phyloP scores from a whole-genome alignment of 1,139 yeast genomes.

The Kodamaea arcana region DNA sequence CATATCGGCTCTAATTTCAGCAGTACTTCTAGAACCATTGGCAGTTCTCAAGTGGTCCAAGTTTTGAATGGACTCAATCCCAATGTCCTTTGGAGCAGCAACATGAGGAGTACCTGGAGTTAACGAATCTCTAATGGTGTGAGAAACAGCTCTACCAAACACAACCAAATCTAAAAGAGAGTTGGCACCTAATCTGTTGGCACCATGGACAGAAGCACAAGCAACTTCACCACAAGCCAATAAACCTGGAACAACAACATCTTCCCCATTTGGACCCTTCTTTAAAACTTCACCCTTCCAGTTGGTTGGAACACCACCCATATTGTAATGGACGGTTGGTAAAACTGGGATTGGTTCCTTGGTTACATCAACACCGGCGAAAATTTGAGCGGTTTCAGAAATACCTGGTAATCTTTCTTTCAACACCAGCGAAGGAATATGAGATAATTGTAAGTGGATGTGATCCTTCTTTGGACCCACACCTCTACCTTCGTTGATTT shows the following conservation, averaged over 20 bases:
- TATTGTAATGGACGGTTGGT: constrained; percentile 98
- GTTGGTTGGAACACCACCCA: constrained; percentile 99
- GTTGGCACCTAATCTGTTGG: constrained; percentile 98
- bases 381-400: constrained; percentile 96
- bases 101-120: constrained; percentile 87
- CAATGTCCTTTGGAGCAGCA: constrained; percentile 74
- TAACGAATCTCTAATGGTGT: constrained; percentile 79
- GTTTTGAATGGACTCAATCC: constrained; percentile 85
- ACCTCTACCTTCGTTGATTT: constrained; percentile 98
- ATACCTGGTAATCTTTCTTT: constrained; percentile 98
- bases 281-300: constrained; percentile 95
- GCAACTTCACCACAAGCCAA: constrained; percentile 99
- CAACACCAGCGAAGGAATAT: constrained; percentile 86
- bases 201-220: constrained; percentile 98
- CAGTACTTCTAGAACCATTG: constrained; percentile 74
- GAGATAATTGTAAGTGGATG: constrained; percentile 90
- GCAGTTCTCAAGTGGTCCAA: constrained; percentile 88
- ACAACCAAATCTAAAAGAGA: constrained; percentile 96
- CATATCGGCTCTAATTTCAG: constrained; percentile 87
- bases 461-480: constrained; percentile 96
- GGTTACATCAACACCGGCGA: constrained; percentile 98
- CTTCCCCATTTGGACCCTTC: constrained; percentile 82
- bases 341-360: constrained; percentile 98
- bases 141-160: constrained; percentile 97
- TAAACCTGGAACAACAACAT: constrained; percentile 87